phyloP scores from a whole-genome alignment of 73 alveolate genomes.

The Paramecium bursaria region DNA sequence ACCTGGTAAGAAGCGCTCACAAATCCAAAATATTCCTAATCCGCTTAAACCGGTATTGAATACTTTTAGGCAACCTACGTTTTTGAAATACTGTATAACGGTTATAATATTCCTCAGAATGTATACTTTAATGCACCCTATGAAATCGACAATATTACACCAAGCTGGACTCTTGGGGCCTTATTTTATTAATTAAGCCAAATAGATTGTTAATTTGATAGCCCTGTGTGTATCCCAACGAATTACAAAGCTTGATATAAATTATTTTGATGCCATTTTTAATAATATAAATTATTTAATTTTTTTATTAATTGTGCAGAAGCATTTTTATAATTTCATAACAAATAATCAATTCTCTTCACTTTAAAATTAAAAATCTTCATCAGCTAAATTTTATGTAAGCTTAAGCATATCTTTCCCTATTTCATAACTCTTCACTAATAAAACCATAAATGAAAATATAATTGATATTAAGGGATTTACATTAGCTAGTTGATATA shows the following conservation, averaged over 20 bases:
- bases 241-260: too few relatives aligned
- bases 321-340: too few relatives aligned
- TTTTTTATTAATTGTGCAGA: too few relatives aligned
- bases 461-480: slow-evolving; percentile 57
- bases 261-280: too few relatives aligned
- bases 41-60: background rate
- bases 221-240: slow-evolving; percentile 21
- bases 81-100: background rate
- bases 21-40: background rate
- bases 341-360: too few relatives aligned
- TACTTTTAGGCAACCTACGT: background rate
- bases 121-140: background rate
- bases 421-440: slow-evolving; percentile 61
- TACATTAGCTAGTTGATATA: slow-evolving; percentile 51
- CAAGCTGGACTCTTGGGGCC: slow-evolving; percentile 2
- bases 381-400: background rate
- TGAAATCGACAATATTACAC: background rate
- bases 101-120: background rate
- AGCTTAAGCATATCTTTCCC: slow-evolving; percentile 59
- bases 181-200: background rate
- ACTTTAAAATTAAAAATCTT: too few relatives aligned
- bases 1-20: background rate
- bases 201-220: background rate
- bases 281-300: too few relatives aligned
- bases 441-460: slow-evolving; percentile 53